Conservation (phyloP, 2,329 filamentous ascomycete genomes). For the Verticillium nubilum region DNA sequence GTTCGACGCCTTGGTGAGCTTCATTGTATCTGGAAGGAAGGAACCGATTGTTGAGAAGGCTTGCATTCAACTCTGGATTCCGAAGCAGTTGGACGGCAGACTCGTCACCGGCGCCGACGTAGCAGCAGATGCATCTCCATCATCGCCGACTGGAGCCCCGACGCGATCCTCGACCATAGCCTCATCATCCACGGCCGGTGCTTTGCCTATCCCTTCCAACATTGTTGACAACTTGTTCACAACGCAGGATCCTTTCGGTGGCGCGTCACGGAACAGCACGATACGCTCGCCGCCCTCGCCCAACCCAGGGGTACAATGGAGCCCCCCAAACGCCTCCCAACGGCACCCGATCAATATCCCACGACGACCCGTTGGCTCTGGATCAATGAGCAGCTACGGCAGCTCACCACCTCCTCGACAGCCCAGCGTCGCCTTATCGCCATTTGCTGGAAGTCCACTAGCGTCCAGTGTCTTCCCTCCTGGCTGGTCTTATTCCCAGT, state of each 20-base stretch:
- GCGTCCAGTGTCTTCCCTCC: slow-evolving; percentile 1
- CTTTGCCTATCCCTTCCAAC: neutral
- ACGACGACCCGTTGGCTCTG: slow-evolving; percentile 7
- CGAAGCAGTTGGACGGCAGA: slow-evolving; percentile 18
- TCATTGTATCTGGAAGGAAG: slow-evolving; percentile 17
- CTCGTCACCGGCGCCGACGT: slow-evolving; percentile 17
- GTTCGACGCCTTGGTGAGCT: slow-evolving; percentile 18
- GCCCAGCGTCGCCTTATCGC: neutral
- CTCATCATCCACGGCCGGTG: neutral
- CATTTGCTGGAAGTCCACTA: slow-evolving; percentile 1
- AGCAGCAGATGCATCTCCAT: neutral
- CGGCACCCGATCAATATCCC: slow-evolving; percentile 7
- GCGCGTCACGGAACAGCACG: neutral
- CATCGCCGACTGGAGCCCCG: neutral
- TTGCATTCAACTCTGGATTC: slow-evolving; percentile 25
- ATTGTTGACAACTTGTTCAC: neutral
- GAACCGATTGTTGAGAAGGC: slow-evolving; percentile 19
- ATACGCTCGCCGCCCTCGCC: neutral
- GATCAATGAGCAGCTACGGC: neutral
- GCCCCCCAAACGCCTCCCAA: neutral
- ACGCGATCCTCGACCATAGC: neutral
- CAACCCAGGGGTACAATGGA: neutral
- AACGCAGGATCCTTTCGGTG: neutral
- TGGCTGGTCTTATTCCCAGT: neutral
- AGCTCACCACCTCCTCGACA: slow-evolving; percentile 1